Evolutionary conservation across 208 protist species (phyloP), one percentile per base, ranked within the genome.

Genomic region (Endotrypanum monterogeii): DNA sequence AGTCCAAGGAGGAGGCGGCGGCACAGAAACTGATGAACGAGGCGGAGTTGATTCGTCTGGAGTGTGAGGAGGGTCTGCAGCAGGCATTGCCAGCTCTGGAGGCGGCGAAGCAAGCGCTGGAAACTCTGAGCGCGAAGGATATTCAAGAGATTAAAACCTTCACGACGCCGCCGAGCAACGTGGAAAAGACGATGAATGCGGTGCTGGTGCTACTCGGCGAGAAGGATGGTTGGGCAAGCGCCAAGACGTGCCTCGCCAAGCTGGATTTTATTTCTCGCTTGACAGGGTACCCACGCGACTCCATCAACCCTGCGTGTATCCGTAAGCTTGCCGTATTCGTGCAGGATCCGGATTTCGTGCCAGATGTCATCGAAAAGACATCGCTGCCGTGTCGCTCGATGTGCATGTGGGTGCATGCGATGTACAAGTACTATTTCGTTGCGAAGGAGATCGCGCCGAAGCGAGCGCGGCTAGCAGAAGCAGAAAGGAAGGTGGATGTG

Each of bases 401-500:
- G 71, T 99, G 96, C 82, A 95, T 97, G 93, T 99, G 98, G 98
- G 93, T 93, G 25, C 84, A 89, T 44, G 98, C 98, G 44, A 98
- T 98, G 81, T 86, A 98, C 82, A 92, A 89, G 71, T 99, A 99
- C 84, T 90, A 95, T 75, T 86, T 93, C 28, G 94, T 99, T 20
- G 87, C 91, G 20, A 96, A 96, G 81, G 90, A 93, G 48, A 85
- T 98, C 55, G 89, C 90, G n/a, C 94, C 96, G 41, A 96, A 97
- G 84, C 88, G 92, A 48, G 87, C 86, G 67, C 84, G 85, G 66
- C 79, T 97, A 46, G 79, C 76, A 44, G 82, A 85, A 67, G 95
- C 91, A 12, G 92, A 98, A 76, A 83, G 71, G 35, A 94, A 97
- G 84, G 82, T 98, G 60, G 76, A 28, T 11, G 85, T 87, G 12